A percentile compares a stretch with the other conserved stretches of the same genome.
Conservation (phyloP, 1,284 basidiomycete genomes). For the Irpex sp. region DNA sequence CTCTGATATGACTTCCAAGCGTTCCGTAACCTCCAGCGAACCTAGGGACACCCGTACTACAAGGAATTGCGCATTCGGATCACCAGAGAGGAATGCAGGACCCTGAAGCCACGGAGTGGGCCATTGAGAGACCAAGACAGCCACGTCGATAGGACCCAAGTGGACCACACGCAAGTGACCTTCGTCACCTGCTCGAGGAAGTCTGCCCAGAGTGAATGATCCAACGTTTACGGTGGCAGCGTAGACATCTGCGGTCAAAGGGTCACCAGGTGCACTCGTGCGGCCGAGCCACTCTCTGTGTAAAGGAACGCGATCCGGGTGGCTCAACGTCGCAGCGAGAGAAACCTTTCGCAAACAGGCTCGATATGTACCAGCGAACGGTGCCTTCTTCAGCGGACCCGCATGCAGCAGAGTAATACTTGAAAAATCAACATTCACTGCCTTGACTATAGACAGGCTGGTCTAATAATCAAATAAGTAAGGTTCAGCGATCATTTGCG, state of each 20-base stretch:
- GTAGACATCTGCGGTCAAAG: constrained; percentile 43
- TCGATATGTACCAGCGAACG: constrained; percentile 29
- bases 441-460: constrained; percentile 21
- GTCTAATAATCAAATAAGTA: constrained; percentile 8
- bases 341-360: constrained; percentile 35
- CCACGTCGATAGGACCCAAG: constrained; percentile 36
- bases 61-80: constrained; percentile 54
- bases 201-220: constrained; percentile 29
- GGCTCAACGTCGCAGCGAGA: constrained; percentile 40
- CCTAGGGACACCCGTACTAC: constrained; percentile 43
- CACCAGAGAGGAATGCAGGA: constrained; percentile 46
- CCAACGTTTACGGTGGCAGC: constrained; percentile 37
- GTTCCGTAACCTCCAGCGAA: constrained; percentile 46
- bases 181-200: constrained; percentile 19
- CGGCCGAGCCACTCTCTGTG: constrained; percentile 53
- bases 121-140: constrained; percentile 53
- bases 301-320: constrained; percentile 36
- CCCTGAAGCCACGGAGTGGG: constrained; percentile 46
- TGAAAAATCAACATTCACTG: constrained; percentile 22
- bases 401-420: constrained; percentile 20
- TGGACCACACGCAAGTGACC: constrained; percentile 38
- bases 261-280: constrained; percentile 24
- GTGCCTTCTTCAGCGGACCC: constrained; percentile 9
- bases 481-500: not conserved
- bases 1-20: constrained; percentile 42